Base-by-base conservation (phyloP, 805 yeast species). In the Isabelozyma rhagii region DNA sequence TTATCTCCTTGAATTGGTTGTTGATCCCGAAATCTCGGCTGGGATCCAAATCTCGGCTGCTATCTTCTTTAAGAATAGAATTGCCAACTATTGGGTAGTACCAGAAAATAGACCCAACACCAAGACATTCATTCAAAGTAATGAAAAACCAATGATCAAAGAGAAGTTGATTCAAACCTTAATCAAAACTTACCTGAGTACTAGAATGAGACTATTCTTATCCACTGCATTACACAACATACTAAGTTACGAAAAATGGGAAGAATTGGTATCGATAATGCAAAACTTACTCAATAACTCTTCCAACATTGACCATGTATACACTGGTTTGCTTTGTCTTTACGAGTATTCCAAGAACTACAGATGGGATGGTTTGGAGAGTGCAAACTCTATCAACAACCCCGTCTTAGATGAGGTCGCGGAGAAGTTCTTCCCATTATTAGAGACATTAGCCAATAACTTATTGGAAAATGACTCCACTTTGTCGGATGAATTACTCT, bases 191-290 rank as follows among this genome's bases (percentile, higher is more conserved):
- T 66, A 68, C 52, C 66, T 64, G 49, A 66, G 62, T 50, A 56
- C 55, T 34, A 68, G 63, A 53, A 51, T 85, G 40, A 71, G 79
- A 55, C 78, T 83, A 29, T 89, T 83, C 61, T 66, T 85, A 45
- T 67, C 84, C 14, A 79, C 81, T 28, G 78, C 87, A 0, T 66
- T 86, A 43, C 77, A 82, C 60, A 74, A 71, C 41, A 81, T 85
- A 8, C 63, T 85, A 51, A 66, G 69, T 48, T 65, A 71, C 36
- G 83, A 80, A 18, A 74, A 73, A 49, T 74, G 79, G 79, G 71
- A 68, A 15, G 73, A 68, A 48, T 57, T 74, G 47, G 52, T 62
- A 8, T 59, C 58, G 6, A 65, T 69, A 28, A 68, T 68, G 50
- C 58, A 77, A 87, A 61, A 56, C 8, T 59, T 75, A 63, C 38